These are phyloP conservation scores for Drosera spatulata DNA, from an alignment of 179 eudicot species.

Conservation along the genomic window DNA sequence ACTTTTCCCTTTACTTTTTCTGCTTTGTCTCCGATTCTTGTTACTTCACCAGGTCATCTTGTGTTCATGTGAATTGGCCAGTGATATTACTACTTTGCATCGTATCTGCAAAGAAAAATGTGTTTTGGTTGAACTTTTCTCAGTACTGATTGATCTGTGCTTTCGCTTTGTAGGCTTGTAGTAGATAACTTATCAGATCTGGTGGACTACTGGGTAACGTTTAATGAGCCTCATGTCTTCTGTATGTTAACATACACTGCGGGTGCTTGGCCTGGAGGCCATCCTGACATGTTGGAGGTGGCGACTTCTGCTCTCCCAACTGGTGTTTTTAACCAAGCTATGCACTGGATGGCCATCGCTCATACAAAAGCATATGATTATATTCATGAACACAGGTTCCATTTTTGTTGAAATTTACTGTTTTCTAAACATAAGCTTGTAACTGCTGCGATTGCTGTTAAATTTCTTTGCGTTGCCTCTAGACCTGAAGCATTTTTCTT, in stretches of 20 bases:
- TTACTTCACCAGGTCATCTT: too few relatives aligned
- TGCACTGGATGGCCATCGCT: conserved; percentile 86
- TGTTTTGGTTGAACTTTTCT: neutral
- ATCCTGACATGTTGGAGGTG: conserved; percentile 91
- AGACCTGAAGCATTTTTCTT: conserved; percentile 8
- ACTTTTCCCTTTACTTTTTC: neutral
- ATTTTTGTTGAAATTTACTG: neutral
- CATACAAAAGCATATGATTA: conserved; percentile 89
- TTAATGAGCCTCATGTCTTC: conserved; percentile 97
- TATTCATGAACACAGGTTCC: conserved; percentile 86
- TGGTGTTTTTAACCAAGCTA: conserved; percentile 79
- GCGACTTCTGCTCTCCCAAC: conserved; percentile 97
- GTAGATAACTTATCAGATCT: conserved; percentile 69
- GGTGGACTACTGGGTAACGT: conserved; percentile 96
- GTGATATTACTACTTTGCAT: too few relatives aligned
- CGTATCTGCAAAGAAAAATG: too few relatives aligned
- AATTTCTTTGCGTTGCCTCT: neutral
- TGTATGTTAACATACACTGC: conserved; percentile 94
- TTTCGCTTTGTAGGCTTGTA: conserved; percentile 65
- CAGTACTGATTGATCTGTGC: conserved; percentile 3
- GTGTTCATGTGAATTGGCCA: too few relatives aligned
- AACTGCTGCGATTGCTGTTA: too few relatives aligned
- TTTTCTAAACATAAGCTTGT: too few relatives aligned
- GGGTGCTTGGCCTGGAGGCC: conserved; percentile 99
- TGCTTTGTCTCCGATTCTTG: too few relatives aligned